Evolutionary conservation across 2,329 filamentous ascomycete genomes (phyloP).

Genomic region (Monosporascus sp.): DNA sequence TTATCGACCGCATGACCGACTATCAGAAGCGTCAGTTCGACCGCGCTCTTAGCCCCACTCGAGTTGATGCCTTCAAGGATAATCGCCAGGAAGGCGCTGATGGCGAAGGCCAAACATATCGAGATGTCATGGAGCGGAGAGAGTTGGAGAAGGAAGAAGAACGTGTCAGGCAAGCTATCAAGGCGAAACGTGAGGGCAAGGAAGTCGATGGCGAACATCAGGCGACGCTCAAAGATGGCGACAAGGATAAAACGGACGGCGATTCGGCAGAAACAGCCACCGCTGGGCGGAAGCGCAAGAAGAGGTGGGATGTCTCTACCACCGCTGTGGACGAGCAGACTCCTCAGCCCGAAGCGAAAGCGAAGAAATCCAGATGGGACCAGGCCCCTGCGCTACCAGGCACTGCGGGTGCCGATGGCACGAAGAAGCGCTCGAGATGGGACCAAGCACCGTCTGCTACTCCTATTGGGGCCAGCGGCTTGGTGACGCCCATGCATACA

Average conservation of each 20-base stretch:
- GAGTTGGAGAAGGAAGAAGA: conserved; percentile 94
- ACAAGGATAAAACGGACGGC: conserved; percentile 69
- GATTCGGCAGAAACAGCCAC: conserved; percentile 60
- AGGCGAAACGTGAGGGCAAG: conserved; percentile 61
- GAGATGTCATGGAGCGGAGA: conserved; percentile 83
- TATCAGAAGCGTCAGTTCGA: conserved; percentile 96
- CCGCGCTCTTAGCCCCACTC: conserved; percentile 77
- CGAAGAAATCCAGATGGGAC: conserved; percentile 84
- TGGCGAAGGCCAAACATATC: conserved; percentile 74
- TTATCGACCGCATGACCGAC: conserved; percentile 88
- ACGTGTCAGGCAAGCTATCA: conserved; percentile 73
- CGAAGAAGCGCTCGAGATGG: conserved; percentile 81
- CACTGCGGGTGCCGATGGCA: conserved; percentile 49
- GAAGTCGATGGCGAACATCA: conserved; percentile 57
- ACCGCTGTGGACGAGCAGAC: conserved; percentile 45
- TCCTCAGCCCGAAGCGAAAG: conserved; percentile 51
- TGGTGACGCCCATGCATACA: conserved; percentile 72
- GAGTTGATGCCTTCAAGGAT: conserved; percentile 78
- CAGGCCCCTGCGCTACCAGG: conserved; percentile 59
- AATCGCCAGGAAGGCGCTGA: conserved; percentile 63
- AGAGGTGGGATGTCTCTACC: conserved; percentile 84
- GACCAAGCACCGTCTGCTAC: conserved; percentile 83
- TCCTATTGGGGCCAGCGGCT: conserved; percentile 66
- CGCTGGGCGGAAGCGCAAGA: conserved; percentile 76
- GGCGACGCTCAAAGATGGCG: conserved; percentile 67